These are phyloP conservation scores for Mycena leptocephala DNA, from an alignment of 768 basidiomycete species.

Conservation along the genomic window DNA sequence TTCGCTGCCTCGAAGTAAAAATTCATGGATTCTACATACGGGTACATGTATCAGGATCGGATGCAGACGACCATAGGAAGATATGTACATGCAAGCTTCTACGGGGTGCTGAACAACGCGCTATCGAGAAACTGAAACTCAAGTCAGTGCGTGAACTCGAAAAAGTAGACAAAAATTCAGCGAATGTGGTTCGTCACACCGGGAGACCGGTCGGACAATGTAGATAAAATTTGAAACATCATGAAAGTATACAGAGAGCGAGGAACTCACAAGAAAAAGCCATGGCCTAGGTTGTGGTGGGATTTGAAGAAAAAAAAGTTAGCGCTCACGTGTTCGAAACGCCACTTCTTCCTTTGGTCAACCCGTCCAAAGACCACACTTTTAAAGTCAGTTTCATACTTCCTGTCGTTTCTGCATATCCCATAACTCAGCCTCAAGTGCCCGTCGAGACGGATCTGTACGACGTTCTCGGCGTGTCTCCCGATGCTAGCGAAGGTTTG, in stretches of 20 bases:
- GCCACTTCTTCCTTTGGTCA: background rate
- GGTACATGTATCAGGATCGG: conserved; percentile 40
- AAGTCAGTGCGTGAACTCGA: conserved; percentile 34
- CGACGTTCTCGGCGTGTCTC: conserved; percentile 84
- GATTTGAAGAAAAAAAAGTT: conserved; percentile 16
- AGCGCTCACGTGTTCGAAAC: conserved; percentile 25
- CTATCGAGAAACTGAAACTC: conserved; percentile 27
- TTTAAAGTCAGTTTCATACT: conserved; percentile 14
- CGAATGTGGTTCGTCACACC: conserved; percentile 63
- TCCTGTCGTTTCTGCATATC: background rate
- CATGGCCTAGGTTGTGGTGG: conserved; percentile 21
- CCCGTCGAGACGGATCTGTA: conserved; percentile 87
- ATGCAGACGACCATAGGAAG: conserved; percentile 20
- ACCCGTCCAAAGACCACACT: background rate
- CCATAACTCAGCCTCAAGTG: conserved; percentile 55
- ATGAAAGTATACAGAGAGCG: conserved; percentile 46
- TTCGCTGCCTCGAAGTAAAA: conserved; percentile 95
- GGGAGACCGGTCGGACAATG: conserved; percentile 85
- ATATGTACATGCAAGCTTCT: background rate
- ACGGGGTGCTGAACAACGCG: background rate
- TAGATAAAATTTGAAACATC: conserved; percentile 86
- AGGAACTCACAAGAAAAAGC: conserved; percentile 28
- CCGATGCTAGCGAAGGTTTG: conserved; percentile 81
- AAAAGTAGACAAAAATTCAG: conserved; percentile 20
- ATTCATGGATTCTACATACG: conserved; percentile 79